Conservation (phyloP, 2,329 filamentous ascomycete genomes). For the Alternaria sp. region DNA sequence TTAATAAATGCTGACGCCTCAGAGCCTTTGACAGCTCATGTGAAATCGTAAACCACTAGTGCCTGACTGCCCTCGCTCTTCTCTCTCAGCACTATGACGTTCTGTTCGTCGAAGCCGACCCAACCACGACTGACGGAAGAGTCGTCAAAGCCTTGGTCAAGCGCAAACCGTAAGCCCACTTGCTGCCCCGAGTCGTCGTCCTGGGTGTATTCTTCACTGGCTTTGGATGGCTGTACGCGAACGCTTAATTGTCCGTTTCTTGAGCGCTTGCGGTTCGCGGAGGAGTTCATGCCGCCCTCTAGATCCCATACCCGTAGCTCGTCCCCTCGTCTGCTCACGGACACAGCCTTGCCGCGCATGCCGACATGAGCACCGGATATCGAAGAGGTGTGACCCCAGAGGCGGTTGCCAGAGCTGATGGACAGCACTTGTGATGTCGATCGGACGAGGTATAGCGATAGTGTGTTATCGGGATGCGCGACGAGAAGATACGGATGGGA, state of each 20-base stretch:
- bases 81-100: conserved; percentile 85
- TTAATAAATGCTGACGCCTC: neutral
- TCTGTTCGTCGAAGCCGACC: conserved; percentile 90
- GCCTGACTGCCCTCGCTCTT: conserved; percentile 71
- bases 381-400: conserved; percentile 92
- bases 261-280: conserved; percentile 50
- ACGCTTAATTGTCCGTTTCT: conserved; percentile 60
- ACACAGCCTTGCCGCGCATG: conserved; percentile 84
- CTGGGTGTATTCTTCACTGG: conserved; percentile 17
- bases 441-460: conserved; percentile 81
- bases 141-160: conserved; percentile 48
- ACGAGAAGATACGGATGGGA: conserved; percentile 84
- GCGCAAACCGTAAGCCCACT: conserved; percentile 43
- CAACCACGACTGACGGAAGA: conserved; percentile 62
- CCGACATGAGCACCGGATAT: conserved; percentile 87
- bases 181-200: conserved; percentile 33
- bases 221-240: conserved; percentile 55
- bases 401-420: conserved; percentile 74
- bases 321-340: conserved; percentile 79
- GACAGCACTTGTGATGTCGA: conserved; percentile 70
- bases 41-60: conserved; percentile 87
- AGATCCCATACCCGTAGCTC: conserved; percentile 83
- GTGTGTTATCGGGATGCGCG: conserved; percentile 84
- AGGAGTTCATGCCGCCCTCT: conserved; percentile 69
- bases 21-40: conserved; percentile 49